Base-by-base conservation (phyloP, 768 basidiomycete species). In the Psilocybe cubensis region DNA sequence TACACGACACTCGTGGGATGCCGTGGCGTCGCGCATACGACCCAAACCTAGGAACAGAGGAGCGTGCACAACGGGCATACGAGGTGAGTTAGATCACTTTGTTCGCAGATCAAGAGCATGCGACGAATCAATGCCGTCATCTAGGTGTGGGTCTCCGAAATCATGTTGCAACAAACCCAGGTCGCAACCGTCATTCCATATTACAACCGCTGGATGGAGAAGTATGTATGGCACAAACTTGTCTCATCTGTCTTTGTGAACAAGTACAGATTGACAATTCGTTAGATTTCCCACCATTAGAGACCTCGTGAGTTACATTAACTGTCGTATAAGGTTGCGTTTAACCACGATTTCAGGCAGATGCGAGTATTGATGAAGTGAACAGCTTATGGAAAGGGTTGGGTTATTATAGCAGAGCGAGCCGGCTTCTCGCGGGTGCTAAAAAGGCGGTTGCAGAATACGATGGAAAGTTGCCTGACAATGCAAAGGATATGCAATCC, bases 121-220 rank as follows among this genome's bases (percentile, higher is more conserved):
- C 50, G 54, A 42, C 31, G 21, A 48, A 49, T 45, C 25, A 57
- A 52, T 33, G 47, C 21, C 52, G 29, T 51, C 23, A 25, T 17
- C 14, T 63, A 91, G 91, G 90, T 94, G 23, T 93, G 92, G 91
- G 80, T 94, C 21, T 92, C 88, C 12, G 94, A 98, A 74, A 88
- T 97, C 56, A 97, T 97, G 96, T 79, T 96, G 2, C 96, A 98
- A 71, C 96, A 98, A 72, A 98, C 96, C 0, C 94, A 96, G 70
- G 95, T 97, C 29, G 81, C 74, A 4, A 94, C 94, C 1, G 94
- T 96, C n/a, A 94, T 96, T 63, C 91, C 91, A 1, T 98, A 97
- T 72, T 98, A 92, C 71, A 87, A 84, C 51, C 81, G 82, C 21
- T 98, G 94, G 94, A 92, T 96, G 81, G 76, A 78, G 63, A 88